Percentiles rank a stretch among this genome's conserved stretches.
phyloP scores from a whole-genome alignment of 352 stramenopile species.

The Globisporangium rhizosaccharum region DNA sequence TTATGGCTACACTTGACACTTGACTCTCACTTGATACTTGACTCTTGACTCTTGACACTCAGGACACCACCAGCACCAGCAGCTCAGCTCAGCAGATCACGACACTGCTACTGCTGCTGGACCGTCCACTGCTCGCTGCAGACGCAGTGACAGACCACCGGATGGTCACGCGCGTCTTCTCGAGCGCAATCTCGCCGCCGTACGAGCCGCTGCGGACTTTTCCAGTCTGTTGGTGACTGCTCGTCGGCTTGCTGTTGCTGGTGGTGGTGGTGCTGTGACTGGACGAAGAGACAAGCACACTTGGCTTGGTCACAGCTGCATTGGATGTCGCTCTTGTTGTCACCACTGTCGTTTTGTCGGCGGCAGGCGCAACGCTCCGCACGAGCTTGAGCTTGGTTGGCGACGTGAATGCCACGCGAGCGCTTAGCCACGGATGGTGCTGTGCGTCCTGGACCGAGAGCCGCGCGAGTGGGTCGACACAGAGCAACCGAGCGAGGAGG shows the following conservation, averaged over 20 bases:
- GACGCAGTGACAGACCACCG: slow-evolving; percentile 5
- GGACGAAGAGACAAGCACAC: not conserved
- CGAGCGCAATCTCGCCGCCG: slow-evolving; percentile 56
- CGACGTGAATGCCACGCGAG: not conserved
- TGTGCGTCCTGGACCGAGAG: slow-evolving; percentile 45
- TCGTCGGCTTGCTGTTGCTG: not conserved
- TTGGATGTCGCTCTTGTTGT: too few relatives aligned
- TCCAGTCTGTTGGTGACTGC: slow-evolving; percentile 12
- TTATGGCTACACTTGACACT: too few relatives aligned
- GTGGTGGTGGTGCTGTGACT: not conserved
- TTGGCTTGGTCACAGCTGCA: not conserved
- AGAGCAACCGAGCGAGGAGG: slow-evolving; percentile 42
- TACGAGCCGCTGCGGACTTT: slow-evolving; percentile 17
- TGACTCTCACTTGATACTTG: too few relatives aligned
- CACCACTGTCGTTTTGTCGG: too few relatives aligned
- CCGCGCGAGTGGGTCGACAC: slow-evolving; percentile 35
- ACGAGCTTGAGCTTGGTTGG: too few relatives aligned
- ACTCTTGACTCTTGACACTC: too few relatives aligned
- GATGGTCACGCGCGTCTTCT: slow-evolving; percentile 49
- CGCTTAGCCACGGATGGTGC: slow-evolving; percentile 43
- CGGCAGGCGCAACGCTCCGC: too few relatives aligned
- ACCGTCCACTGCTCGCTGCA: not conserved
- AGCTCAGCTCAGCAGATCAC: not conserved
- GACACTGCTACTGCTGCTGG: not conserved
- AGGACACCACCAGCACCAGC: not conserved